Evolutionary conservation across 371 early-diverging fungal species (phyloP), one percentile per base, ranked within the genome.

Genomic region (Mucor racemosus): DNA sequence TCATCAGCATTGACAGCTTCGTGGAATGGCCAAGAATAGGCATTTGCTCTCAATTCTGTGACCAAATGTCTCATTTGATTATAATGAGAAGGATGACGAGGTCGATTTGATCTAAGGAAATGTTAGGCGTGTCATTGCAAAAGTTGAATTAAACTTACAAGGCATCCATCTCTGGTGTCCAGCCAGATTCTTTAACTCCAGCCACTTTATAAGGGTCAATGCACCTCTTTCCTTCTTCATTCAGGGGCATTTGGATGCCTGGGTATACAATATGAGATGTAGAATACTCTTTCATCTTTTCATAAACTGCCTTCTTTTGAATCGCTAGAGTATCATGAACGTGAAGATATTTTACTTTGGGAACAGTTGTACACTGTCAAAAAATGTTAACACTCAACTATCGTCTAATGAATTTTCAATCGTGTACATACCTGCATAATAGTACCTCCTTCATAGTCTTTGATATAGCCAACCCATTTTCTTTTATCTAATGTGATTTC

Each of bases 361-460:
- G 86, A 21, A 90, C 82, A 69, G 85, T 81, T 13, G 87, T 82
- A 67, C 88, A 88, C 81, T 81, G 4, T 26, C 44, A 21, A 4
- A 39, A 39, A 19, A 44, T 13, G 35, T 53, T 35, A 62, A 21
- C 5, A 7, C 19, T 7, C 5, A 10, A 21, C 7, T 34, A 13
- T 33, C 1, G 3, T 3, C 26, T 26, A 26, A 26, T 26, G 3
- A 3, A 26, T 26, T 26, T 26, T 26, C n/a, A 26, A 26, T 26
- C 26, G 26, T 26, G 3, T 26, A n/a, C 65, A 56, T 83, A 90
- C 93, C 88, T 97, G 97, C 98, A 99, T 99, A 8, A 99, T 86
- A 4, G 99, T 99, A 40, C 99, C 99, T 5, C 99, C 99, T 71
- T 99, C 99, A 77, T 99, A 99, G 82, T 99, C 99, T 79, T 99